A percentile compares a stretch with the other conserved stretches of the same genome.
Conservation (phyloP, 768 basidiomycete species). For the Rhizopogon rudus region DNA sequence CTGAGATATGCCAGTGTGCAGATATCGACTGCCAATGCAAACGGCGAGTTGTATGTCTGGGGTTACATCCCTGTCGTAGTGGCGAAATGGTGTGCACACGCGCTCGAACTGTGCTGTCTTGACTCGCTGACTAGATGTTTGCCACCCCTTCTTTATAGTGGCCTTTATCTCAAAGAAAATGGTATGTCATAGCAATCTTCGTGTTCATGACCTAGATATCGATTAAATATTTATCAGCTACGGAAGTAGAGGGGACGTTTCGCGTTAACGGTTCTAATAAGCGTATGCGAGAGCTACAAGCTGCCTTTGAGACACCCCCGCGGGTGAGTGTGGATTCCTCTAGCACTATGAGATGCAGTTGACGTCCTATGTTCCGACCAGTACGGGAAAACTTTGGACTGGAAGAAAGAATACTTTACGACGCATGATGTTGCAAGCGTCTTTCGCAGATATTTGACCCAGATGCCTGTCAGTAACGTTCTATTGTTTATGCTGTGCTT, state of each 20-base stretch:
- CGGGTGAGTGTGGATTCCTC: constrained; percentile 43
- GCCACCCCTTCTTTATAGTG: constrained; percentile 39
- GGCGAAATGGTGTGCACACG: constrained; percentile 78
- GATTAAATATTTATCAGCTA: constrained; percentile 42
- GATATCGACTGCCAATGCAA: constrained; percentile 83
- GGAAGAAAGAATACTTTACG: constrained; percentile 83
- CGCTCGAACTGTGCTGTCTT: neutral
- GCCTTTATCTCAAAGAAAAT: constrained; percentile 91
- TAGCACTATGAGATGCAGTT: neutral
- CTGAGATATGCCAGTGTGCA: constrained; percentile 87
- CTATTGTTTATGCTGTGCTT: constrained; percentile 4
- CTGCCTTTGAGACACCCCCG: constrained; percentile 83
- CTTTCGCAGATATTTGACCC: constrained; percentile 91
- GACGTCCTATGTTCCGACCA: constrained; percentile 25
- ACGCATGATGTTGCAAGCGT: constrained; percentile 97
- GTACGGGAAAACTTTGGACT: constrained; percentile 94
- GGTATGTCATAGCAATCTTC: constrained; percentile 38
- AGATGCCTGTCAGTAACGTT: constrained; percentile 78
- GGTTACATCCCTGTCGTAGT: constrained; percentile 96
- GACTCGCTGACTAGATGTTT: constrained; percentile 4
- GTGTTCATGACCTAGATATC: neutral
- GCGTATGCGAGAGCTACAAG: constrained; percentile 94
- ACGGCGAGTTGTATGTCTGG: constrained; percentile 85
- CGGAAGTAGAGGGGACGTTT: constrained; percentile 90
- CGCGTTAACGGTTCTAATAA: constrained; percentile 94